Base-by-base conservation (phyloP, 2,329 filamentous ascomycete genomes). In the Zasmidium cellare region DNA sequence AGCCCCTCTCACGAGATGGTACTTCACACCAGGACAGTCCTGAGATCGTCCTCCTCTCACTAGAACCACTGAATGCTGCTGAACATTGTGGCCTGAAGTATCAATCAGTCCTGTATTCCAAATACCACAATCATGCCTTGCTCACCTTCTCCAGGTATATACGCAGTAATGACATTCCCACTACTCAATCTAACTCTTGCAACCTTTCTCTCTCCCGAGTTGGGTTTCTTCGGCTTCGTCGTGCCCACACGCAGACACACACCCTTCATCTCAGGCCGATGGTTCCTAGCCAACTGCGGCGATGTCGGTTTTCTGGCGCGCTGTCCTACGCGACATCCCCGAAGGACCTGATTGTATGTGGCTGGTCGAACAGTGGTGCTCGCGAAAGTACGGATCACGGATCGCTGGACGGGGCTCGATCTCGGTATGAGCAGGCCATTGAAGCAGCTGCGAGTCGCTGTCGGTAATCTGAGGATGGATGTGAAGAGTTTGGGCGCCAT, bases 21-120 rank as follows among this genome's bases (percentile, higher is more conserved):
- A 99, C 72, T 92, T 88, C 77, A 99, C 94, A 87, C 94, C 94
- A 61, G 94, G 94, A 80, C 94, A 99, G 87, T 99, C 94, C 84
- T 97, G 94, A 64, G 86, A 87, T 73, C 94, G 84, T 1, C 94
- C 94, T 58, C 94, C 94, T 65, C 94, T 84, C n/a, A 99, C 92
- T 65, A 97, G 81, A 56, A 99, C 94, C 48, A 99, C 94, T 69
- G 90, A 96, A 81, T 99, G 96, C 83, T 97, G 94, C 82, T 97
- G 93, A 65, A 97, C 92, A 76, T 97, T 99, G 79, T 99, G 94
- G 50, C 94, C 84, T 86, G 65, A 22, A 19, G 3, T 11, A 3
- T 12, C 45, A 51, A 53, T 66, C 51, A 67, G 57, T 41, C 20
- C 24, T n/a, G n/a, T 12, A 22, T 19, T 44, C 25, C 19, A n/a